Conservation (phyloP, 129 eudicot genomes). For the Ambrosia trifida region DNA sequence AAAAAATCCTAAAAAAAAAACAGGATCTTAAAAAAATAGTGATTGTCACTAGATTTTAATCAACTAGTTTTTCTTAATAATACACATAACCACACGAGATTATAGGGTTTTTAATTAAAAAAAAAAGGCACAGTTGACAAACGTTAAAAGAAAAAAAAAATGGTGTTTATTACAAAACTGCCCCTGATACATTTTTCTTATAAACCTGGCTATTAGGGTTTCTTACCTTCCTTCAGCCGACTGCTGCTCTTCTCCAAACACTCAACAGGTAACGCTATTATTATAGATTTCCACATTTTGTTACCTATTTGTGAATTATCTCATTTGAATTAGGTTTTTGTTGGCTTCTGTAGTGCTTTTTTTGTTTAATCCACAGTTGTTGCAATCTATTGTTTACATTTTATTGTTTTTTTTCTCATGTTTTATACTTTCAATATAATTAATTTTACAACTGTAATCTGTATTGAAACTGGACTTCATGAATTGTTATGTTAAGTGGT, state of each 20-base stretch:
- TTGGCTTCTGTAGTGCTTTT: neutral
- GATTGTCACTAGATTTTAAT: too few relatives aligned
- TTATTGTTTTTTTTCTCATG: neutral
- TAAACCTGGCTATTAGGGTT: constrained; percentile 13
- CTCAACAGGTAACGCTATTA: neutral
- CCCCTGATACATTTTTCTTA: neutral
- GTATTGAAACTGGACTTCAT: neutral
- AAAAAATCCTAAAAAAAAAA: too few relatives aligned
- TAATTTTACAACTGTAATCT: neutral
- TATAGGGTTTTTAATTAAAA: neutral
- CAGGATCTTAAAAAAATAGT: too few relatives aligned
- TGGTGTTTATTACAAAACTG: neutral
- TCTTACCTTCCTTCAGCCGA: constrained; percentile 9
- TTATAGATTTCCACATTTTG: neutral
- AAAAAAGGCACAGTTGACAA: neutral
- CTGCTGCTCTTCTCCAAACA: constrained; percentile 7
- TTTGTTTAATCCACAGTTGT: neutral
- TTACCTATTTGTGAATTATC: neutral
- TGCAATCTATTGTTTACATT: neutral
- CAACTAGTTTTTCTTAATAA: too few relatives aligned
- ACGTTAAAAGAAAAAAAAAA: neutral
- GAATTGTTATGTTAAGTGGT: neutral
- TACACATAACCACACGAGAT: too few relatives aligned
- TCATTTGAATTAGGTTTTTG: neutral
- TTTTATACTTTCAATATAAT: neutral